Conservation (phyloP, 2,329 filamentous ascomycete genomes). For the Dothiorella sarmentorum region DNA sequence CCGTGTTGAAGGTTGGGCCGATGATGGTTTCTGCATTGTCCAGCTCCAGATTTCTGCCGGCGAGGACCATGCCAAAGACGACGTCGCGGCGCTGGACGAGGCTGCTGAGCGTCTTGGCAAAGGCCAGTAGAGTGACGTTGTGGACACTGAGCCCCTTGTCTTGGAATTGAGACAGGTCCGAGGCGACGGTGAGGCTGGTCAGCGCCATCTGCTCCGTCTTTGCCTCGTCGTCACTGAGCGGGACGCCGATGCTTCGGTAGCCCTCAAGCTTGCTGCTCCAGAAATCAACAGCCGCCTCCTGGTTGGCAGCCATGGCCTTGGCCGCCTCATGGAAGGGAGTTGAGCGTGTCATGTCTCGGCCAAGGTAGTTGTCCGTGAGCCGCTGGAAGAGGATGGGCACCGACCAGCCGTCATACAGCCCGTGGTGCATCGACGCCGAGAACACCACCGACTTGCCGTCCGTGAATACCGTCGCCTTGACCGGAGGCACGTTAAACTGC, state of each 20-base stretch:
- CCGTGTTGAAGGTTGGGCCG: slow-evolving; percentile 60
- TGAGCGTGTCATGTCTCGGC: slow-evolving; percentile 1
- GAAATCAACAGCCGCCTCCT: slow-evolving; percentile 41
- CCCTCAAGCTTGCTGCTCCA: slow-evolving; percentile 42
- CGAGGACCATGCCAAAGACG: slow-evolving; percentile 59
- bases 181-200: slow-evolving; percentile 49
- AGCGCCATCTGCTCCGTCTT: slow-evolving; percentile 29
- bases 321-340: slow-evolving; percentile 42
- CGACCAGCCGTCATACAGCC: slow-evolving; percentile 38
- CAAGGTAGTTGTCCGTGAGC: slow-evolving; percentile 28
- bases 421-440: slow-evolving; percentile 52
- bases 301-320: slow-evolving; percentile 44
- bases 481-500: slow-evolving; percentile 24
- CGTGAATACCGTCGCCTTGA: slow-evolving; percentile 14
- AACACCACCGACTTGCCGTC: slow-evolving; percentile 48
- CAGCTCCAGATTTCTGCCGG: slow-evolving; percentile 50
- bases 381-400: slow-evolving; percentile 35
- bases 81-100: slow-evolving; percentile 36
- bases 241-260: slow-evolving; percentile 44
- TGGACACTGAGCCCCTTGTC: slow-evolving; percentile 26
- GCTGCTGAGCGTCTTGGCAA: slow-evolving; percentile 10
- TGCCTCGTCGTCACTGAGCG: background rate
- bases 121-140: slow-evolving; percentile 42
- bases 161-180: slow-evolving; percentile 25
- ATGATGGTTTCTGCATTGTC: slow-evolving; percentile 52